Conservation (phyloP, 495 filamentous ascomycete species). For the Daldinia vernicosa region DNA sequence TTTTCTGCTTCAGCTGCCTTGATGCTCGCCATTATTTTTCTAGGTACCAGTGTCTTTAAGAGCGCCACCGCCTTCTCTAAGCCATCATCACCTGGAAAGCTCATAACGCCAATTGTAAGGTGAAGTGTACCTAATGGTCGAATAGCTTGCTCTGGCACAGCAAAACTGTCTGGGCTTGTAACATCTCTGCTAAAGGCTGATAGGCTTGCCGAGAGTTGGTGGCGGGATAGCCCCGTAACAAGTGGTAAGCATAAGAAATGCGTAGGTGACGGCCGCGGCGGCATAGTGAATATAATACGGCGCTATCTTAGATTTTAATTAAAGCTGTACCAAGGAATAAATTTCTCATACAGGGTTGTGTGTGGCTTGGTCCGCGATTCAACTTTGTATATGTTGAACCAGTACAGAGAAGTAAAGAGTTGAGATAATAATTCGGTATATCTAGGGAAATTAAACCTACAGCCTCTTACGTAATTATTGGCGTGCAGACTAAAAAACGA, state of each 20-base stretch:
- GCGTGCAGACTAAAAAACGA: too few species aligned
- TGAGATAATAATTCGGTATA: too few species aligned
- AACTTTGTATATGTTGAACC: neutral
- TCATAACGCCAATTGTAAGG: slow-evolving; percentile 89
- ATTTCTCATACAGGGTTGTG: neutral
- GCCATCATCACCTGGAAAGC: slow-evolving; percentile 63
- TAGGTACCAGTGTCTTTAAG: slow-evolving; percentile 63
- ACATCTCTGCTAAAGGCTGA: slow-evolving; percentile 68
- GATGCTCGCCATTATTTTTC: slow-evolving; percentile 54
- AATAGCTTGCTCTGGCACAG: slow-evolving; percentile 67
- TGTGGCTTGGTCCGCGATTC: neutral
- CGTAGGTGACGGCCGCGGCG: slow-evolving; percentile 62
- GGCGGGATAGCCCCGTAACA: slow-evolving; percentile 66
- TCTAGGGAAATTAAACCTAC: too few species aligned
- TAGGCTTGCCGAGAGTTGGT: slow-evolving; percentile 69
- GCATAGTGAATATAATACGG: slow-evolving; percentile 36
- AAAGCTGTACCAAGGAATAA: neutral
- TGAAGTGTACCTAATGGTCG: slow-evolving; percentile 84
- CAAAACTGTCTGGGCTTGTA: slow-evolving; percentile 48
- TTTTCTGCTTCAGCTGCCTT: slow-evolving; percentile 18
- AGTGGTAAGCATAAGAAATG: slow-evolving; percentile 92
- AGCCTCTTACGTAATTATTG: too few species aligned
- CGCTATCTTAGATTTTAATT: neutral
- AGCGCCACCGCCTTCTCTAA: slow-evolving; percentile 67
- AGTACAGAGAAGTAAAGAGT: neutral